These are phyloP conservation scores for Tolypocladium nubicola DNA, from an alignment of 2,329 filamentous ascomycete species.

Conservation along the genomic window DNA sequence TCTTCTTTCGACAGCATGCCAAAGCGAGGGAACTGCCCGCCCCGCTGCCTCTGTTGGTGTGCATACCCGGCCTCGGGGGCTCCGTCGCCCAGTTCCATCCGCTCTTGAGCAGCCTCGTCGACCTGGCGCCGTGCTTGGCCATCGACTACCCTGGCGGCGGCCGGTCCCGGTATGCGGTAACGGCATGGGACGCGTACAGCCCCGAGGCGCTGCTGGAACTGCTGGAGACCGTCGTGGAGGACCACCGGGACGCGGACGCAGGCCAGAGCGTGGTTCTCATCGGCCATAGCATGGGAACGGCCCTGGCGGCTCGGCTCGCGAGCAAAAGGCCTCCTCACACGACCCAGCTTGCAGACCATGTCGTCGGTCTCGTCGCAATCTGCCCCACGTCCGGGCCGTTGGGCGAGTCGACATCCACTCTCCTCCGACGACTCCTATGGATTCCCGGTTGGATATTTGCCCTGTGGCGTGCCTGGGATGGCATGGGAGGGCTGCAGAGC, in stretches of 20 bases:
- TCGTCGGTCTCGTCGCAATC: slow-evolving; percentile 70
- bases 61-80: slow-evolving; percentile 88
- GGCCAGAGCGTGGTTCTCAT: slow-evolving; percentile 69
- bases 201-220: slow-evolving; percentile 66
- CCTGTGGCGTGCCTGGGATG: slow-evolving; percentile 67
- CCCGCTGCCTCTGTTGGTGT: slow-evolving; percentile 76
- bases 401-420: slow-evolving; percentile 28
- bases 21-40: slow-evolving; percentile 74
- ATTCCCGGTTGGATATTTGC: slow-evolving; percentile 67
- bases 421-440: slow-evolving; percentile 48
- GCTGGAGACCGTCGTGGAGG: slow-evolving; percentile 62
- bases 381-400: slow-evolving; percentile 65
- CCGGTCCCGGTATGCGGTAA: slow-evolving; percentile 62
- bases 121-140: slow-evolving; percentile 69
- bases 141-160: slow-evolving; percentile 90
- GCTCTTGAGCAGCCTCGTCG: slow-evolving; percentile 69
- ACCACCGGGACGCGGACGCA: slow-evolving; percentile 53
- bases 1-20: slow-evolving; percentile 74
- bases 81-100: slow-evolving; percentile 81
- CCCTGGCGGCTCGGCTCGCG: slow-evolving; percentile 63
- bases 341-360: slow-evolving; percentile 45
- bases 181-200: slow-evolving; percentile 67
- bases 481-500: slow-evolving; percentile 67
- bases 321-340: slow-evolving; percentile 29
- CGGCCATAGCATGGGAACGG: slow-evolving; percentile 85